A percentile compares a stretch with the other conserved stretches of the same genome.
These are phyloP conservation scores for Talaromyces sp. DNA, from an alignment of 2,329 filamentous ascomycete species.

Conservation along the genomic window DNA sequence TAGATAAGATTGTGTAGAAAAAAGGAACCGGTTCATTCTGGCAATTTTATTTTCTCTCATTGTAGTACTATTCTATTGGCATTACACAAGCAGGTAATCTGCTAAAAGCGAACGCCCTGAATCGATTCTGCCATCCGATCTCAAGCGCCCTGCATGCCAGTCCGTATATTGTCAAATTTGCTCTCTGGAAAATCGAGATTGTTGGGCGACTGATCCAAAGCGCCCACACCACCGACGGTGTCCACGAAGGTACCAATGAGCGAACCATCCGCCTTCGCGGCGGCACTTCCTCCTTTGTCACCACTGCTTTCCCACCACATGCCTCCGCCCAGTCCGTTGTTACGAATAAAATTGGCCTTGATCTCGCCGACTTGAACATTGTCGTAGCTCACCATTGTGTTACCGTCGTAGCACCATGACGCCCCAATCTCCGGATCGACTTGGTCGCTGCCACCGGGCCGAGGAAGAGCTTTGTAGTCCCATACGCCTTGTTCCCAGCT, in stretches of 20 bases:
- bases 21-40: conserved; percentile 16
- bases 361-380: conserved; percentile 58
- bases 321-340: conserved; percentile 70
- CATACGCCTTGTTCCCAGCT: conserved; percentile 84
- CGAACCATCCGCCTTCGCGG: conserved; percentile 51
- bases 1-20: conserved; percentile 14
- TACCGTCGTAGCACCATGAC: conserved; percentile 72
- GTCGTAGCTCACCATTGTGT: conserved; percentile 74
- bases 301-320: conserved; percentile 96
- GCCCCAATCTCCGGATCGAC: conserved; percentile 65
- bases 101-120: background rate
- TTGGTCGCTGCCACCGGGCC: conserved; percentile 62
- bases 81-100: background rate
- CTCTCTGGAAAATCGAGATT: conserved; percentile 41
- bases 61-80: background rate
- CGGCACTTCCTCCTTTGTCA: conserved; percentile 61
- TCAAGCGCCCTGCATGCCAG: conserved; percentile 27
- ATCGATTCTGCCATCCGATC: background rate
- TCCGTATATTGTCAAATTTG: conserved; percentile 41
- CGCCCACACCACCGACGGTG: conserved; percentile 32
- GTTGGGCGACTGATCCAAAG: conserved; percentile 39
- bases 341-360: conserved; percentile 71
- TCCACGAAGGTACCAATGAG: conserved; percentile 61
- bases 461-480: conserved; percentile 83
- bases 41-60: background rate